Evolutionary conservation across 805 yeast genomes (phyloP), one percentile per base, ranked within the genome.

Genomic region (Pichia paraexigua): DNA sequence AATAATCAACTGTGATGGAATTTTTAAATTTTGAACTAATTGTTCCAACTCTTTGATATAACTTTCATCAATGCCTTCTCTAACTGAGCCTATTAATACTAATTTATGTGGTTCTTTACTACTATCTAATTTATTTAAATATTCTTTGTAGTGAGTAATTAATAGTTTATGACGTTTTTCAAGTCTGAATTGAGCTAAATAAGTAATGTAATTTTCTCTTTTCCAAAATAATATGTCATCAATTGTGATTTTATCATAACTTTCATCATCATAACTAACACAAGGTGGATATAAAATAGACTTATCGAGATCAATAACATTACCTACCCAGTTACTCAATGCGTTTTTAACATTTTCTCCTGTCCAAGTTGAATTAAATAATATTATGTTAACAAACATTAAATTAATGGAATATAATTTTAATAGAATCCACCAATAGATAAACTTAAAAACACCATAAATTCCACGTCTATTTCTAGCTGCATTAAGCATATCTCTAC

Each of bases 361-460:
- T 0, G 99, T 94, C 99, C 99, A 94, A 0, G 95, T 77, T 0
- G 97, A 91, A 65, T 94, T 94, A 43, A 92, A 79, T 52, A 83
- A 71, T 0, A 84, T 82, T 39, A 85, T 66, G 54, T 81, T 79
- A 35, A 85, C 83, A 62, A 75, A 83, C 0, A 78, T 66, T 0
- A 96, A 96, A 46, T 82, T 77, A 53, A 75, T 70, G 12, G 78
- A 73, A 68, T 95, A 94, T 24, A 80, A 60, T 39, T 71, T 64
- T 75, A 85, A 77, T 62, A 95, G 75, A 0, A 70, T 2, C 27
- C 73, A 67, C 97, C 98, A 94, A 66, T 94, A 94, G 2, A 70
- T 42, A 55, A 73, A 78, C 62, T 80, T 82, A 24, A 72, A 52
- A 41, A 66, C 67, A 15, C 61, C 54, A 57, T 58, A 46, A 53